phyloP scores from a whole-genome alignment of 805 yeast species.

The Candida maesae region DNA sequence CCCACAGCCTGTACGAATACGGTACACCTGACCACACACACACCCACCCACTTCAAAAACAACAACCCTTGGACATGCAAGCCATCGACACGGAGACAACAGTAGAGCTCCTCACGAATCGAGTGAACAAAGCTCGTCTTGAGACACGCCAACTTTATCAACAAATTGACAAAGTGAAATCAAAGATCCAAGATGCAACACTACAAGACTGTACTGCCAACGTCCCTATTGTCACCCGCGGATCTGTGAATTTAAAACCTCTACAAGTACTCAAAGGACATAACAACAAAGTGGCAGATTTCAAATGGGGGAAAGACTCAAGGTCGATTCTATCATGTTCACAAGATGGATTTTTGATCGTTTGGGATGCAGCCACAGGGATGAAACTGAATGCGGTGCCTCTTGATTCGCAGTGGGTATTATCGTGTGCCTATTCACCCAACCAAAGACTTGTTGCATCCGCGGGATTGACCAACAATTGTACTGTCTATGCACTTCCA shows the following conservation, averaged over 20 bases:
- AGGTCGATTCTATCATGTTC: conserved; percentile 63
- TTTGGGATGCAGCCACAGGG: conserved; percentile 80
- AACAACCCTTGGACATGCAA: too few relatives aligned
- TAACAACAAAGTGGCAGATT: conserved; percentile 63
- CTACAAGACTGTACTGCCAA: conserved; percentile 36
- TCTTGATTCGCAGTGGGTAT: conserved; percentile 75
- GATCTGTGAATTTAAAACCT: conserved; percentile 31
- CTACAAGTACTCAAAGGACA: conserved; percentile 48
- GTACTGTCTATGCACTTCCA: conserved; percentile 58
- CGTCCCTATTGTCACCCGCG: conserved; percentile 14
- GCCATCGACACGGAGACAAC: conserved; percentile 2
- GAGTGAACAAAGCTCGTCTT: conserved; percentile 36
- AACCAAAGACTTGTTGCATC: conserved; percentile 64
- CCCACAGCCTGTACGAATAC: too few relatives aligned
- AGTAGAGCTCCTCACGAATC: conserved; percentile 15
- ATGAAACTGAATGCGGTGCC: conserved; percentile 66
- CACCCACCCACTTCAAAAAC: too few relatives aligned
- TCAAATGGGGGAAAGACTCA: conserved; percentile 68
- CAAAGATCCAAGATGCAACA: conserved; percentile 42
- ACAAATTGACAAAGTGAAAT: conserved; percentile 44
- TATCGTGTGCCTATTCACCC: conserved; percentile 71
- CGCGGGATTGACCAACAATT: conserved; percentile 79
- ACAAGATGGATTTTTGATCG: conserved; percentile 79
- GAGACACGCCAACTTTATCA: conserved; percentile 45
- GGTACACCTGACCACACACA: too few relatives aligned